Evolutionary conservation across 2,329 filamentous ascomycete species (phyloP).

Genomic region (Zymoseptoria brevis): DNA sequence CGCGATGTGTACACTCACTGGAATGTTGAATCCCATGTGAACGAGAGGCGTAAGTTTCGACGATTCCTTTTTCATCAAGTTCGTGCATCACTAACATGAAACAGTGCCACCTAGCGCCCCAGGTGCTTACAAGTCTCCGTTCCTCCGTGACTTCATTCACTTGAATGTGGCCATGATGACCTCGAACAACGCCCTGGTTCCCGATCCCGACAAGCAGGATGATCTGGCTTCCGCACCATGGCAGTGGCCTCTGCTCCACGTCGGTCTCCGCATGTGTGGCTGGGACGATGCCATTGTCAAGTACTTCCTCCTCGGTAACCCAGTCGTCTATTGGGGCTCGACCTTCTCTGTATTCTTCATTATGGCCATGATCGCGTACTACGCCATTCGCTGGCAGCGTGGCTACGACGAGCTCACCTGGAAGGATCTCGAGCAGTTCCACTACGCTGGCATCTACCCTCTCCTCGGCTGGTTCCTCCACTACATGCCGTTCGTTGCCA

Average conservation of each 20-base stretch:
- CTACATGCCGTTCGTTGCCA: conserved; percentile 90
- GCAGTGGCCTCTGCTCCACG: conserved; percentile 96
- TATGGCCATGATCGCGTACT: conserved; percentile 67
- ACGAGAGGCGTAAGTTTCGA: conserved; percentile 71
- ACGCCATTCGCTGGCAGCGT: conserved; percentile 89
- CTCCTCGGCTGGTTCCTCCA: conserved; percentile 91
- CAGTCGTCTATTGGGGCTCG: conserved; percentile 89
- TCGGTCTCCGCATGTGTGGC: conserved; percentile 95
- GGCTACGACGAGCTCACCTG: conserved; percentile 77
- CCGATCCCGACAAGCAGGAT: conserved; percentile 97
- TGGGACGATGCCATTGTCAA: conserved; percentile 96
- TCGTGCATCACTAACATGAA: conserved; percentile 27
- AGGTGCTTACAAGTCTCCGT: conserved; percentile 89
- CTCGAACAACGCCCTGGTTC: conserved; percentile 95
- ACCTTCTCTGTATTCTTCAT: conserved; percentile 71
- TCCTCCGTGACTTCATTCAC: conserved; percentile 95
- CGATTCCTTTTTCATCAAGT: neutral
- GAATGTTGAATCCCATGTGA: conserved; percentile 94
- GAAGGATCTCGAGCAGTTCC: conserved; percentile 82
- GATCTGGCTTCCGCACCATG: conserved; percentile 94
- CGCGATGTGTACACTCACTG: conserved; percentile 94
- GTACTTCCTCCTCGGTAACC: conserved; percentile 97
- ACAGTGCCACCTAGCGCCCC: conserved; percentile 81
- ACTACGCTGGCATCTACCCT: conserved; percentile 88
- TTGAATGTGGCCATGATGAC: conserved; percentile 99